These are phyloP conservation scores for Ophiostoma tasmaniense DNA, from an alignment of 2,329 filamentous ascomycete species.

Conservation along the genomic window DNA sequence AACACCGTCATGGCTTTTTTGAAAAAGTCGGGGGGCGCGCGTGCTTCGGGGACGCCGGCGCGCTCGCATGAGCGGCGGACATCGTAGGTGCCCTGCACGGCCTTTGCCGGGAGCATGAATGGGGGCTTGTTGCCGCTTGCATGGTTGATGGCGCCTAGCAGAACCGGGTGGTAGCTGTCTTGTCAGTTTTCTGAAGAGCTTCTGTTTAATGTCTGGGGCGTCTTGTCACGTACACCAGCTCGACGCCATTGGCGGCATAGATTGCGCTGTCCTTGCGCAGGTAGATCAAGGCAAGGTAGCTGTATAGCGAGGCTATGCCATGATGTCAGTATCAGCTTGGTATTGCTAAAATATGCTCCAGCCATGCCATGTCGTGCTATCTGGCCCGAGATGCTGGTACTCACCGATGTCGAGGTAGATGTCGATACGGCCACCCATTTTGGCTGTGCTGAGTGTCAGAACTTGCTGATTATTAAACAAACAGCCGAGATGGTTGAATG, in stretches of 20 bases:
- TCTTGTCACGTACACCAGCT: conserved; percentile 43
- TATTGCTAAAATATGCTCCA: no score
- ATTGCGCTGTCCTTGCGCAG: conserved; percentile 46
- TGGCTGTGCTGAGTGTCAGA: not conserved
- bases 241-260: conserved; percentile 50
- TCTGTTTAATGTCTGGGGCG: not conserved
- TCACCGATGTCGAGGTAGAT: conserved; percentile 57
- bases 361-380: not conserved
- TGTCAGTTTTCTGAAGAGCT: not conserved
- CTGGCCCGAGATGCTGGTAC: conserved; percentile 20
- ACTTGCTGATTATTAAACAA: not conserved
- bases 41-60: conserved; percentile 31
- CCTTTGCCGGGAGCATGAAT: conserved; percentile 62
- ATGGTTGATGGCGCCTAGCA: conserved; percentile 59
- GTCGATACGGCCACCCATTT: conserved; percentile 21
- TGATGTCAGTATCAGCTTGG: not conserved
- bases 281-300: conserved; percentile 49
- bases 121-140: conserved; percentile 63
- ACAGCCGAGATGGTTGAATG: not conserved
- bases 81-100: conserved; percentile 43
- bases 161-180: conserved; percentile 56
- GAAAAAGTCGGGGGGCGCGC: conserved; percentile 38
- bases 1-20: conserved; percentile 37
- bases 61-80: conserved; percentile 31
- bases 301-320: conserved; percentile 53